Percentiles rank a stretch among this genome's conserved stretches.
Evolutionary conservation across 331 rosid species (phyloP).

Genomic region (Rhamnella rubrinervis): DNA sequence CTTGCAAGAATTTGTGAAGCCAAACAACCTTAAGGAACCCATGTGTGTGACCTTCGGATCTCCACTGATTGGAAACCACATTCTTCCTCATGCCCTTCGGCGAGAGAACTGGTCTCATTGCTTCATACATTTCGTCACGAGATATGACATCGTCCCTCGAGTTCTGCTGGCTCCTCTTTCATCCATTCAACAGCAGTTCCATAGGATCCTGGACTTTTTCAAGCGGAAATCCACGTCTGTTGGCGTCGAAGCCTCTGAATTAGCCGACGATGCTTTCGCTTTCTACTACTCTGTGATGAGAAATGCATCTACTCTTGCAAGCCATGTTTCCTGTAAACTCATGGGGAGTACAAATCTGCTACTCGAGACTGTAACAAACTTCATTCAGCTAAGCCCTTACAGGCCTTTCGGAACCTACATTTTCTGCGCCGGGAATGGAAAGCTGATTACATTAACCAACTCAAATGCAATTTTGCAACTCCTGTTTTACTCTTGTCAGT

Average conservation of each 20-base stretch:
- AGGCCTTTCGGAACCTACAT: conserved; percentile 70
- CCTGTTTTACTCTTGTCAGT: conserved; percentile 50
- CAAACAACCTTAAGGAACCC: background rate
- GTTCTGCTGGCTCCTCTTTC: conserved; percentile 59
- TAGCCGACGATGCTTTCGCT: background rate
- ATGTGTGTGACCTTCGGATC: conserved; percentile 75
- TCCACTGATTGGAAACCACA: conserved; percentile 65
- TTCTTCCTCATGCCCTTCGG: conserved; percentile 70
- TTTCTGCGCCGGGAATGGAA: conserved; percentile 47
- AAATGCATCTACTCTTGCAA: conserved; percentile 45
- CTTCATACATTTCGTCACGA: conserved; percentile 57
- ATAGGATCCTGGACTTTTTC: conserved; percentile 33
- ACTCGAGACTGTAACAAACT: conserved; percentile 46
- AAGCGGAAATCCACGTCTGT: background rate
- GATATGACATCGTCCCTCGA: conserved; percentile 67
- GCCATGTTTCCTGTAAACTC: conserved; percentile 56
- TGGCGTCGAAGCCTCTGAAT: background rate
- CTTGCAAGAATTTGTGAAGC: conserved; percentile 32
- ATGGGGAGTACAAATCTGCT: conserved; percentile 62
- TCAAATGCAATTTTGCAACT: conserved; percentile 57
- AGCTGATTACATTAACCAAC: conserved; percentile 35
- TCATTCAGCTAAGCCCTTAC: conserved; percentile 57
- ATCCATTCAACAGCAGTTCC: conserved; percentile 24
- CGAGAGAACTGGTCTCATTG: conserved; percentile 63
- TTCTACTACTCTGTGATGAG: conserved; percentile 54